A percentile compares a stretch with the other conserved stretches of the same genome.
phyloP scores from a whole-genome alignment of 1,139 yeast genomes.

The Pichia terricola region DNA sequence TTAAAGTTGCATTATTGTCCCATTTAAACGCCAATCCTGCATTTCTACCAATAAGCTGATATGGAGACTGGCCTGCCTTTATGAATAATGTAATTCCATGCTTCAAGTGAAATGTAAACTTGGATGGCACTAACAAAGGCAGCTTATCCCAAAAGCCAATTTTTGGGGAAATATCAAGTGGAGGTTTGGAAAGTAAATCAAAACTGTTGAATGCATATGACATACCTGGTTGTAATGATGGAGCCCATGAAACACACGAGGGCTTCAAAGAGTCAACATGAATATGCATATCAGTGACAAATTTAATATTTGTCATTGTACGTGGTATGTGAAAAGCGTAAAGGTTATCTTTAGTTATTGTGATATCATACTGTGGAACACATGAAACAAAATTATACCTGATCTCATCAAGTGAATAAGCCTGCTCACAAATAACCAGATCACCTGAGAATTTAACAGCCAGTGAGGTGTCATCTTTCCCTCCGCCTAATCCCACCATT shows the following conservation, averaged over 20 bases:
- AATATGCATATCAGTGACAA: constrained; percentile 36
- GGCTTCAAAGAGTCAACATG: constrained; percentile 32
- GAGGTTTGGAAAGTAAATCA: constrained; percentile 51
- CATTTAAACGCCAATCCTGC: constrained; percentile 48
- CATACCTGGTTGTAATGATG: constrained; percentile 45
- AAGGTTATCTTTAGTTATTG: constrained; percentile 22
- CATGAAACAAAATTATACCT: constrained; percentile 35
- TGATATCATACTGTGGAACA: constrained; percentile 22
- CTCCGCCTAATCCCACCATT: constrained; percentile 23
- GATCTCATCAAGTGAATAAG: constrained; percentile 33
- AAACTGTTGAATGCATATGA: constrained; percentile 45
- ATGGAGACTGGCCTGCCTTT: constrained; percentile 41
- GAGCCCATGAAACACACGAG: constrained; percentile 47
- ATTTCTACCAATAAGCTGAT: constrained; percentile 35
- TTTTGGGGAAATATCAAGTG: constrained; percentile 44
- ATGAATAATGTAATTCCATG: constrained; percentile 43
- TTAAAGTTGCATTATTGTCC: constrained; percentile 38
- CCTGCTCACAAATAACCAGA: constrained; percentile 39
- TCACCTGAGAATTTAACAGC: constrained; percentile 32
- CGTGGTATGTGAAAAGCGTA: constrained; percentile 37
- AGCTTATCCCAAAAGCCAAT: constrained; percentile 55
- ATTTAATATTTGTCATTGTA: constrained; percentile 42
- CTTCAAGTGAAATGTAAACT: constrained; percentile 25
- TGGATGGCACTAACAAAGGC: constrained; percentile 40
- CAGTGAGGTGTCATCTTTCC: constrained; percentile 10